Evolutionary conservation across 1,139 yeast genomes (phyloP), one percentile per base, ranked within the genome.

Genomic region (Saccharomyces hybrid): DNA sequence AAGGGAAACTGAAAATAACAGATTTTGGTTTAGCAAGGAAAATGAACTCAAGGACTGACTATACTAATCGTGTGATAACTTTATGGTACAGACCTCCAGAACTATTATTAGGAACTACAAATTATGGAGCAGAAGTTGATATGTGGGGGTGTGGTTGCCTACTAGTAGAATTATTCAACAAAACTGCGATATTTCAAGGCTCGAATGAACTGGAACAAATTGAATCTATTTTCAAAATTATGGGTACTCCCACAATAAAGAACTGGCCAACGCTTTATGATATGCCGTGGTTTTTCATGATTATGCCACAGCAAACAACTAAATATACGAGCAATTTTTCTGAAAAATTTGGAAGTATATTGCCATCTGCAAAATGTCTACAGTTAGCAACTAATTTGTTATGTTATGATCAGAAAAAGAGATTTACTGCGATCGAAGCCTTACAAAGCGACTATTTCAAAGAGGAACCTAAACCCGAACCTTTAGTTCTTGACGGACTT

Each of bases 81-180:
- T 75, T 93, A 48, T 93, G 99, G 99, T 93, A 93, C 70, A 78
- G 99, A 58, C 99, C 99, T 0, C 99, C 99, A 0, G 99, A 93
- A 71, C 78, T 93, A 48, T 74, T 93, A 47, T 71, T 93, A 54
- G 99, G 99, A 1, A 84, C 96, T 0, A 91, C 98, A 0, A 84
- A 84, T 57, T 93, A 93, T 71, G 95, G 95, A 0, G 75, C 91
- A 48, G 96, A 88, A 63, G 95, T 93, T 11, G 99, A 93, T 70
- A 84, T 90, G 59, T 93, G 99, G 99, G 97, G 99, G 0, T 85
- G 90, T 60, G 99, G 99, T 1, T 93, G 99, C 73, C 75, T 93
- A 46, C 74, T 93, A 57, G 78, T 90, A 28, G 99, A 93, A 67
- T 71, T 93, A 48, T 90, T 88, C 67, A 80, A 85, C 2, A 81